A percentile compares a stretch with the other conserved stretches of the same genome.
These are phyloP conservation scores for Jackrogersella minutella DNA, from an alignment of 495 filamentous ascomycete species.

Conservation along the genomic window DNA sequence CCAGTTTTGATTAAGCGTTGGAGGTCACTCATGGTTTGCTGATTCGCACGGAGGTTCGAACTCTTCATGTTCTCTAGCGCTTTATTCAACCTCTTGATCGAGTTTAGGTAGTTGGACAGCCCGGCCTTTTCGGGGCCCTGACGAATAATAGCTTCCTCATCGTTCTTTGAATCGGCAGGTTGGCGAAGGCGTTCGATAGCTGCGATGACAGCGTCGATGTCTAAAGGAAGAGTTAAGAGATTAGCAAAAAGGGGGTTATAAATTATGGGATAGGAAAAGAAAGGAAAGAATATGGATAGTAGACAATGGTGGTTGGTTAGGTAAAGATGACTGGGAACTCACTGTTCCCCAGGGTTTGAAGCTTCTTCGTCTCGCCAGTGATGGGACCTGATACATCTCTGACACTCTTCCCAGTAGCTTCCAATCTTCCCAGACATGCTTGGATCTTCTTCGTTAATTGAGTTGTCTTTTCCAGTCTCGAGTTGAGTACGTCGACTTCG, in stretches of 20 bases:
- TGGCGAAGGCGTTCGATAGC: constrained; percentile 89
- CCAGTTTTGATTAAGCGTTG: constrained; percentile 78
- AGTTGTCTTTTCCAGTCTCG: constrained; percentile 68
- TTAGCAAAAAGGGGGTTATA: too few species aligned
- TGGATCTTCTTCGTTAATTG: constrained; percentile 93
- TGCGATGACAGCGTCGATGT: constrained; percentile 84
- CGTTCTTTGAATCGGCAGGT: constrained; percentile 84
- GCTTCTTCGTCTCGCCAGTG: constrained; percentile 87
- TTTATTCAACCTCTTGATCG: constrained; percentile 85
- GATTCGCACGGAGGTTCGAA: constrained; percentile 88
- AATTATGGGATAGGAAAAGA: too few species aligned
- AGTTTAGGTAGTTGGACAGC: constrained; percentile 84
- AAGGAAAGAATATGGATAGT: background rate
- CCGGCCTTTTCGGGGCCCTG: constrained; percentile 82
- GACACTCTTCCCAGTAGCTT: constrained; percentile 86
- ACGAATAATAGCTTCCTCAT: constrained; percentile 90
- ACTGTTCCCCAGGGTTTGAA: constrained; percentile 85
- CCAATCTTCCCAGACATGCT: constrained; percentile 81
- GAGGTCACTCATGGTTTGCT: constrained; percentile 85
- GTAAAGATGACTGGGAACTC: constrained; percentile 37
- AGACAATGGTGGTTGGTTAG: background rate
- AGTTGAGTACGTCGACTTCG: constrained; percentile 72
- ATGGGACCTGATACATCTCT: constrained; percentile 92
- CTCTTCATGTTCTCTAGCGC: constrained; percentile 81
- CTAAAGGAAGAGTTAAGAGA: constrained; percentile 42